Evolutionary conservation across 2,329 filamentous ascomycete genomes (phyloP), one percentile per base, ranked within the genome.

Genomic region (Kalmusia sp.): DNA sequence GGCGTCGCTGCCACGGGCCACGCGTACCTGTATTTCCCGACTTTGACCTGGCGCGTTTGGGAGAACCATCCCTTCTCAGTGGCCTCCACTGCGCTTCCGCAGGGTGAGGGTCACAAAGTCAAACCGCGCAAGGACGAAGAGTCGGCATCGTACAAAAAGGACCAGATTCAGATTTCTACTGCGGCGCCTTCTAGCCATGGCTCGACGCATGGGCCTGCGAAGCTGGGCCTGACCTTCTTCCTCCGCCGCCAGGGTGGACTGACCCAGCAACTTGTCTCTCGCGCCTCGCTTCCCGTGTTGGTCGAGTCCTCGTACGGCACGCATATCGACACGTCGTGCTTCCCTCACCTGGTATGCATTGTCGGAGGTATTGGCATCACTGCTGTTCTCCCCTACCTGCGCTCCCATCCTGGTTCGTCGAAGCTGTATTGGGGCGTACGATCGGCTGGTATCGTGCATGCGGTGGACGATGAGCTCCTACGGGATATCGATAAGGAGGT

Each of bases 51-150:
- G 44, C 54, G 54, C 3, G 24, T 54, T 5, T 84, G 81, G 81
- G 80, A 84, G 64, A 84, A 80, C 40, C 82, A 84, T 61, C 82
- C 82, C 0, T 84, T 84, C 59, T 82, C 80, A 12, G 53, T 22
- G 17, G 14, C 21, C 4, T 33, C 24, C 11, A 38, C n/a, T 2
- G 15, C 44, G 15, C 33, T 37, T 27, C 39, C 21, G 3, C 35
- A 27, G 17, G 31, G 9, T 9, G 22, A n/a, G n/a, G n/a, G 15
- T 3, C 31, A 8, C 4, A 45, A 33, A 22, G 6, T 39, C 3
- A 38, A 49, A 17, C 21, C 38, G 15, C 31, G 49, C 4, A n/a
- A 15, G 22, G 38, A 38, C 39, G 39, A 47, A 40, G 41, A 45
- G 44, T 28, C 34, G 6, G 46, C 17, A 3, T 35, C 44, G 7